Conservation (phyloP, 192 early-diverging fungal genomes). For the Diversispora epigaea region DNA sequence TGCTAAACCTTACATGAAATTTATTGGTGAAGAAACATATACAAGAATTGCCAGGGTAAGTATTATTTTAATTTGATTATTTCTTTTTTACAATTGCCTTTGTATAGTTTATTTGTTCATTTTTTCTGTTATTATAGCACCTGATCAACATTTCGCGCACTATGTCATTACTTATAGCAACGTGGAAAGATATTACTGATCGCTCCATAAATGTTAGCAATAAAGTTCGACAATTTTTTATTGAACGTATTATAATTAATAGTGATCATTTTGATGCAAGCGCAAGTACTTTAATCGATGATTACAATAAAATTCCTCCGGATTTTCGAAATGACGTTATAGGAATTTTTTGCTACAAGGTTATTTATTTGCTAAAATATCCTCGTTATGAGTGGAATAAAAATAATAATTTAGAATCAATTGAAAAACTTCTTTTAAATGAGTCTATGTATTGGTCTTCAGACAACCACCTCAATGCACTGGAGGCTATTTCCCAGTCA, state of each 20-base stretch:
- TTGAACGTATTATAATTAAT: neutral
- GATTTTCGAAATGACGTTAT: neutral
- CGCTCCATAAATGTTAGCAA: neutral
- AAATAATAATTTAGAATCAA: neutral
- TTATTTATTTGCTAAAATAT: neutral
- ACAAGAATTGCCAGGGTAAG: too few relatives aligned
- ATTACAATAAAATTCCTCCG: neutral
- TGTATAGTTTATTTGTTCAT: neutral
- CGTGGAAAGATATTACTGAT: neutral
- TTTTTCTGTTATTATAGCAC: neutral
- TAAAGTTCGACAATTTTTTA: neutral
- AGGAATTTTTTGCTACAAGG: neutral
- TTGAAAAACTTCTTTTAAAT: neutral
- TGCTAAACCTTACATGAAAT: neutral
- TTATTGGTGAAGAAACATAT: too few relatives aligned
- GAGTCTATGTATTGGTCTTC: neutral
- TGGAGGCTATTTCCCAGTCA: neutral
- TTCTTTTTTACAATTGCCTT: too few relatives aligned
- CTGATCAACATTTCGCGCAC: neutral
- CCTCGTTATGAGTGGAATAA: neutral
- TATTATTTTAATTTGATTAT: too few relatives aligned
- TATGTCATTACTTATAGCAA: neutral
- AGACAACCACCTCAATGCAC: neutral
- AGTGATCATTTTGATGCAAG: neutral
- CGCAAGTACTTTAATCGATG: neutral